These are phyloP conservation scores for Carallia brachiata DNA, from an alignment of 345 rosid genomes.

Conservation along the genomic window DNA sequence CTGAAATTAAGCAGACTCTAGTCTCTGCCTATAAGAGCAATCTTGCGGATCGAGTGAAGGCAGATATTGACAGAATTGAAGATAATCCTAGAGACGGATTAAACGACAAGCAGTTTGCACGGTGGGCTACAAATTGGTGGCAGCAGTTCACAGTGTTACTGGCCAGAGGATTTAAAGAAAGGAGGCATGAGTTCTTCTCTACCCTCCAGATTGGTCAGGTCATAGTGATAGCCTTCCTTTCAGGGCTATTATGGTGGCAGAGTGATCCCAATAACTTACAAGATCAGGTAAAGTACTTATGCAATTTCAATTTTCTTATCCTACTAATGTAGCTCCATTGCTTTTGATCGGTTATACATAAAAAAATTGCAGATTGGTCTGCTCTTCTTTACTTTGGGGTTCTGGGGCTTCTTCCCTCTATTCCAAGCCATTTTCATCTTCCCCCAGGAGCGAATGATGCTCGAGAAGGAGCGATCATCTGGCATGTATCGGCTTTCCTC, in stretches of 20 bases:
- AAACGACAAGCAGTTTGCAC: slow-evolving; percentile 17
- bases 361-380: slow-evolving; percentile 63
- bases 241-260: slow-evolving; percentile 53
- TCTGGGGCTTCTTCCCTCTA: slow-evolving; percentile 70
- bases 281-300: slow-evolving; percentile 54
- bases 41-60: slow-evolving; percentile 31
- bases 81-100: slow-evolving; percentile 9
- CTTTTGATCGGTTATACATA: neutral
- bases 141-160: slow-evolving; percentile 46
- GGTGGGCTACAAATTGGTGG: slow-evolving; percentile 58
- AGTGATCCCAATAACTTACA: slow-evolving; percentile 38
- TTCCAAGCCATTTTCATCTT: slow-evolving; percentile 73
- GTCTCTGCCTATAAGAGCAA: slow-evolving; percentile 35
- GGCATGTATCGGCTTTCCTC: slow-evolving; percentile 82
- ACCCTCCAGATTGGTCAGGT: slow-evolving; percentile 36
- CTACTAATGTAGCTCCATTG: no score
- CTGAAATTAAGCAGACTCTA: slow-evolving; percentile 32
- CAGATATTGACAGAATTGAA: slow-evolving; percentile 26
- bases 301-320: no score
- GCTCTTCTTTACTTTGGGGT: slow-evolving; percentile 59
- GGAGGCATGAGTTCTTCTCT: slow-evolving; percentile 46
- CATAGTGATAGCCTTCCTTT: slow-evolving; percentile 29
- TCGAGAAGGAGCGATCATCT: slow-evolving; percentile 75
- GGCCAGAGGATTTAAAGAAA: slow-evolving; percentile 46
- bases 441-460: slow-evolving; percentile 79